A percentile compares a stretch with the other conserved stretches of the same genome.
These are phyloP conservation scores for Suhomyces taliae DNA, from an alignment of 1,139 yeast genomes.

Conservation along the genomic window DNA sequence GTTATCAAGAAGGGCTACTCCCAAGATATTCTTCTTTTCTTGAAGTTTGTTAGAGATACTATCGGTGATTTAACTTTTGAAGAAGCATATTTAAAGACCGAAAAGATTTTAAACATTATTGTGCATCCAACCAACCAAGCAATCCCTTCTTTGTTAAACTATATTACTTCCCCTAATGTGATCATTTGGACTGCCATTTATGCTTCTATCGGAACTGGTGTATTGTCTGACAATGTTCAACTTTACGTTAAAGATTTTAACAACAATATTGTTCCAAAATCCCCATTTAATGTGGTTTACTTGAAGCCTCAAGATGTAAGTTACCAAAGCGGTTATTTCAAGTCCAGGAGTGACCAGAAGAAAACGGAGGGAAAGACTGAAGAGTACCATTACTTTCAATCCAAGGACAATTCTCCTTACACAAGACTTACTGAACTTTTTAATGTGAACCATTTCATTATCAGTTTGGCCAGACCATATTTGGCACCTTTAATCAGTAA, in stretches of 20 bases:
- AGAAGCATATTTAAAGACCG: constrained; percentile 86
- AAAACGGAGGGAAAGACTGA: constrained; percentile 1
- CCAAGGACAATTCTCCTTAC: constrained; percentile 61
- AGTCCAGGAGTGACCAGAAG: constrained; percentile 10
- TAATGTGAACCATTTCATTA: constrained; percentile 89
- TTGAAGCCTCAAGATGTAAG: constrained; percentile 51
- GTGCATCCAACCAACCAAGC: constrained; percentile 80
- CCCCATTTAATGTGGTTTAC: constrained; percentile 35
- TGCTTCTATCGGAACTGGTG: constrained; percentile 73
- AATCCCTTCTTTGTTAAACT: constrained; percentile 77
- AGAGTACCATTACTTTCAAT: constrained; percentile 19
- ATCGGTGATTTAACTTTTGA: constrained; percentile 88
- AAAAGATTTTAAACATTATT: constrained; percentile 79
- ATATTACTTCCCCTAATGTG: constrained; percentile 93
- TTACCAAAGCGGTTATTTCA: constrained; percentile 43
- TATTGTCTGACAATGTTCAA: constrained; percentile 58
- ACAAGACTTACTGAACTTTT: constrained; percentile 86
- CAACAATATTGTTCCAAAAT: constrained; percentile 51
- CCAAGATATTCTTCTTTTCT: constrained; percentile 76
- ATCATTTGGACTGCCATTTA: constrained; percentile 83
- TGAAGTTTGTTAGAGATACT: constrained; percentile 74
- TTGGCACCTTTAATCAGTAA: constrained; percentile 84
- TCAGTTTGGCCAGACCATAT: constrained; percentile 89
- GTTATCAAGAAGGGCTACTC: constrained; percentile 76
- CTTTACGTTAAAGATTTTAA: constrained; percentile 70